Base-by-base conservation (phyloP, 148 eudicot species). In the Chenopodium album region DNA sequence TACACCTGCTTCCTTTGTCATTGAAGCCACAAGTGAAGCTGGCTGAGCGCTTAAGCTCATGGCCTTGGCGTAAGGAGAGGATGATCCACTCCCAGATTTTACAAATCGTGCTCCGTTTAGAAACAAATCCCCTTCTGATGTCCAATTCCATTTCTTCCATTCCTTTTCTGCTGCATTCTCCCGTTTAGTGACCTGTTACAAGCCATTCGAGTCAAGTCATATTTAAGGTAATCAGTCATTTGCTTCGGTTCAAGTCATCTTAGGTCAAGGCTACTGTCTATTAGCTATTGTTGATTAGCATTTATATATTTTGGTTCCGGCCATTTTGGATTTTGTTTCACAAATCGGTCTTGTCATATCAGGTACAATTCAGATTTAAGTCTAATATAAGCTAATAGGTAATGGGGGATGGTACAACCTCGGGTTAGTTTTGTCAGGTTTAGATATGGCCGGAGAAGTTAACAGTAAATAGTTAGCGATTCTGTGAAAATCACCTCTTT, bases 91-190 rank as follows among this genome's bases (percentile, higher is more conserved):
- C 6, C 92, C 94, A 0, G 91, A 86, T 13, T 78, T 44, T 1
- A 83, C 82, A 79, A 92, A 92, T 64, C 79, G 84, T 20, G 94
- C 94, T 29, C 94, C 92, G 68, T 92, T 92, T 72, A 89, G 16
- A 80, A 88, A n/a, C 14, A 85, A 75, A 75, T 91, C 94, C 29
- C 92, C 93, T 60, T 87, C 85, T 6, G 94, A 89, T 63, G 88
- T 89, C 94, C 94, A 91, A 71, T 91, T 91, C 94, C 94, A 91
- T 6, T 82, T 83, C 60, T 34, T 89, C 94, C 94, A 92, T 47
- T 78, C 87, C 0, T 71, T 84, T 76, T 84, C 62, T 17, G 85
- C 65, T 3, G 89, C 82, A 22, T 78, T 86, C 81, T 92, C 92
- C 1, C 83, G 88, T 76, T 90, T 92, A 0, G 94, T 92, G n/a